A percentile compares a stretch with the other conserved stretches of the same genome.
Conservation (phyloP, 257 asterid species). For the Gentiana macrophylla region DNA sequence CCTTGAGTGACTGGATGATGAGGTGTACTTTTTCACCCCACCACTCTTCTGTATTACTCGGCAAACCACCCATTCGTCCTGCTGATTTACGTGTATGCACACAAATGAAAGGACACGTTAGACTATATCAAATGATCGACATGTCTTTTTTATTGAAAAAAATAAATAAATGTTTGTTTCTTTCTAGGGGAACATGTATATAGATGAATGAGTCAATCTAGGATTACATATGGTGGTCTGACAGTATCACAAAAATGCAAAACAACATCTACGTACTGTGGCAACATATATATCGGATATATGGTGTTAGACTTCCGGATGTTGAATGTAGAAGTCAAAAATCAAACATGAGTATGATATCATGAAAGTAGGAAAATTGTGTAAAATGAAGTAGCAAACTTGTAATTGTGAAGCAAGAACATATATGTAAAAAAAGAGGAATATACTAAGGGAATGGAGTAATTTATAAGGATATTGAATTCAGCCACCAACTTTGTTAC, state of each 20-base stretch:
- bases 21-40: conserved; percentile 52
- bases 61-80: conserved; percentile 97
- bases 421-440: too few relatives aligned
- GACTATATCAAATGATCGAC: not conserved
- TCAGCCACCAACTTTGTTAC: too few relatives aligned
- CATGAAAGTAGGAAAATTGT: not conserved
- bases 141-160: too few relatives aligned
- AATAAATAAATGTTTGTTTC: too few relatives aligned
- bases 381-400: not conserved
- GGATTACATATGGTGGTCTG: not conserved
- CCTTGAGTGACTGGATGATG: conserved; percentile 35
- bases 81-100: conserved; percentile 24
- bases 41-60: conserved; percentile 79
- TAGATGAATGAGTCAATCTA: not conserved
- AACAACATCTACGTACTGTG: not conserved
- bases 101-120: not conserved
- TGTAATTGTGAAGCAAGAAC: not conserved
- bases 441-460: too few relatives aligned
- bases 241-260: not conserved
- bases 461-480: too few relatives aligned
- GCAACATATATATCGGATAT: too few relatives aligned
- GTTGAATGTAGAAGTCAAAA: too few relatives aligned
- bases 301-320: too few relatives aligned
- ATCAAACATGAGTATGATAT: too few relatives aligned
- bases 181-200: too few relatives aligned